Evolutionary conservation across 176 grass and related monocot genomes (phyloP), one percentile per base, ranked within the genome.

Genomic region (Chloris gayana): DNA sequence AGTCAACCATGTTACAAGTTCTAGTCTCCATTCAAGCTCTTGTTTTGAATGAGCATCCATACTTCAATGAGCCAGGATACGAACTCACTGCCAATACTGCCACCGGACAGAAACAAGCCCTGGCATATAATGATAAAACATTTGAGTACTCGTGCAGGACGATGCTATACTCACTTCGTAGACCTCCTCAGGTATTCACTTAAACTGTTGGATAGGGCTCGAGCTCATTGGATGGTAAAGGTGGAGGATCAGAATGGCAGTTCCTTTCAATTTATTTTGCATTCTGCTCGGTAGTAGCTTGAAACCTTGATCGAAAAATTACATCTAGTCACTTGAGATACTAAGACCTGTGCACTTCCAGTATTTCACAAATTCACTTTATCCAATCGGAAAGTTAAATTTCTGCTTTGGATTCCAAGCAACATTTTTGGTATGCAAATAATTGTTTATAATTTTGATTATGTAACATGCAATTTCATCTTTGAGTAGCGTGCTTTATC

Each of bases 141-240:
- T 97, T 97, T 81, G 41, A 90, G 62, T 6, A 85, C 47, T 97
- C 94, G 7, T 97, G 94, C 85, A 92, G 87, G 91, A 94, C 94
- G 18, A 97, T 94, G 91, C 66, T 92, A 57, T 94, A 97, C 73
- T 94, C 89, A 1, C 89, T 97, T 25, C 89, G 89, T 71, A 90
- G 79, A 33, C 77, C 94, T 65, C 89, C 87, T 24, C 84, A 91
- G 91, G 94, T 97, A 91, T 6, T 51, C 21, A 19, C 6, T 51
- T 46, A 19, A 41, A 9, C 39, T 41, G 39, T 41, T 9, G 4
- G 9, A n/a, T n/a, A n/a, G n/a, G n/a, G n/a, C n/a, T n/a, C n/a
- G n/a, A n/a, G n/a, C n/a, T n/a, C n/a, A n/a, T n/a, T n/a, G n/a
- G n/a, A n/a, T n/a, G n/a, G n/a, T n/a, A n/a, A n/a, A n/a, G n/a